Evolutionary conservation across 306 rosid genomes (phyloP).

Genomic region (Medicago lupulina): DNA sequence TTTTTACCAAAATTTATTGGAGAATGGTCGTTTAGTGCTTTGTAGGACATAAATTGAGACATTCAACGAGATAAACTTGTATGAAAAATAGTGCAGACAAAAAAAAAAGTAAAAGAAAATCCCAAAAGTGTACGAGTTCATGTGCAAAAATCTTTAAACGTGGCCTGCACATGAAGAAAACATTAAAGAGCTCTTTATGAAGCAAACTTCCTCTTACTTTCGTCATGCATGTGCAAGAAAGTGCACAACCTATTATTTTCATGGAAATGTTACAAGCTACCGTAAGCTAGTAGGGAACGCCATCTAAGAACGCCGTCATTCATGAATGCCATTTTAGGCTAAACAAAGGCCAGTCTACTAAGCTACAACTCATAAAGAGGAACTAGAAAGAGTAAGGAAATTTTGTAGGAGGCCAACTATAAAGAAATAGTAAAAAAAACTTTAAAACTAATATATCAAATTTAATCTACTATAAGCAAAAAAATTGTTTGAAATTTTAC

Average conservation of each 20-base stretch:
- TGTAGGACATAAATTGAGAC: no score
- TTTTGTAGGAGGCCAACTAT: no score
- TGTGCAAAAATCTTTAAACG: constrained; percentile 32
- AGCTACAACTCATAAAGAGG: no score
- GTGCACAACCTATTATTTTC: constrained; percentile 21
- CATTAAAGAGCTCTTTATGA: constrained; percentile 23
- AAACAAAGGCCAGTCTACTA: not conserved
- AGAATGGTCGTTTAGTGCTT: no score
- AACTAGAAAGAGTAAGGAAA: no score
- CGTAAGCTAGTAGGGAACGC: not conserved
- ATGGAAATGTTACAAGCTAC: not conserved
- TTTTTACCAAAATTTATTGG: no score
- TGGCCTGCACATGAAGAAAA: constrained; percentile 44
- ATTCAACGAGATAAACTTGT: no score
- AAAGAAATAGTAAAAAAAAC: no score
- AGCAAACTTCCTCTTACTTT: constrained; percentile 35
- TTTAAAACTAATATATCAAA: no score
- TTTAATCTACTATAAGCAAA: no score
- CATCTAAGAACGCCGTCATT: constrained; percentile 25
- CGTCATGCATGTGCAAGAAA: constrained; percentile 45
- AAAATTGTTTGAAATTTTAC: no score
- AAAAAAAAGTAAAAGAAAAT: not conserved
- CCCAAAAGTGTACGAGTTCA: not conserved
- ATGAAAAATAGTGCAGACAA: no score
- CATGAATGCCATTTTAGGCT: constrained; percentile 19